Base-by-base conservation (phyloP, 2,329 filamentous ascomycete species). In the Plectosphaerella plurivora region DNA sequence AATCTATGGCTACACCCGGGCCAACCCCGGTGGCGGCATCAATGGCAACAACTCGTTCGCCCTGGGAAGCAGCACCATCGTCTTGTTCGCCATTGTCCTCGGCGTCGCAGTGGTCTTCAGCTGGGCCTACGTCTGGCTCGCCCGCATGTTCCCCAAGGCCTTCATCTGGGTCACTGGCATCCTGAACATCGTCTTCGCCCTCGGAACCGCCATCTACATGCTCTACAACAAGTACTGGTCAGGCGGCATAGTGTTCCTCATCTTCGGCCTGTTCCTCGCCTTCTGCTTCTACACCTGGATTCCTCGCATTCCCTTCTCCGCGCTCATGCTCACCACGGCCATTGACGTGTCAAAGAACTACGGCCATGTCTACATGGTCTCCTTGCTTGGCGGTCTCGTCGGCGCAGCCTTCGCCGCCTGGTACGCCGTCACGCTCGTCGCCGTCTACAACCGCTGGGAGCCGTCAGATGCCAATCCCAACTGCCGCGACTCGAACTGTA, bases 141-240 rank as follows among this genome's bases (percentile, higher is more conserved):
- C 89, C 7, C 83, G 91, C 51, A 72, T 81, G 46, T 93, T 93
- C 59, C 91, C 92, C 4, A 95, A 94, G 71, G 83, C 90, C 64
- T 91, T 96, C 60, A 95, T 97, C 65, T 97, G 91, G 89, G 82
- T 91, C 39, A 95, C 91, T 0, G 91, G 90, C 12, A 93, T 96
- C 49, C 75, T 96, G 52, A 95, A 97, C 68, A 88, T 96, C 61
- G 73, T 87, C 51, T 87, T 91, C 61, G 90, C 89, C 1, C 74
- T 97, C n/a, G 92, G 82, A 1, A 96, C 91, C 0, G 91, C 89
- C 10, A 84, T 93, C 50, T 95, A 91, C 70, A 96, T 96, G 76
- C 82, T 96, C 45, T 84, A 79, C 54, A 77, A 83, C 44, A 81
- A 81, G 53, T 89, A 93, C 66, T 96, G 85, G 71, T 88, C 86